Conservation (phyloP, 106 monocot species). For the Dendrobium chrysotoxum region DNA sequence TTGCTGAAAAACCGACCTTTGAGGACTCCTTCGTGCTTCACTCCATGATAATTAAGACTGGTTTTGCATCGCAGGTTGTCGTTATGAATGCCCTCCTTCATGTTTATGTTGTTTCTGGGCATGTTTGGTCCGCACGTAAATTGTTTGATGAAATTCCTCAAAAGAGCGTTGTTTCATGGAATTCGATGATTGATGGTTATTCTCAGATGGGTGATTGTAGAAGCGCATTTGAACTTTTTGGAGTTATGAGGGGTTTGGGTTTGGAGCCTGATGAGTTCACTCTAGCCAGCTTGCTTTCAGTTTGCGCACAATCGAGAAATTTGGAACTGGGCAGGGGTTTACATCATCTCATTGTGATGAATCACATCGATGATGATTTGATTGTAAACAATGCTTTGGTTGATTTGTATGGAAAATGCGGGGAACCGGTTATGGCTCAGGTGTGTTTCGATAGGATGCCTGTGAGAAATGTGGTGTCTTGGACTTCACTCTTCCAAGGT, state of each 20-base stretch:
- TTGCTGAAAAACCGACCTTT: conserved; percentile 15
- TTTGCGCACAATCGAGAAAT: conserved; percentile 29
- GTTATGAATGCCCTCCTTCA: conserved; percentile 60
- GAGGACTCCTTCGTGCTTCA: conserved; percentile 19
- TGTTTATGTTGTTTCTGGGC: conserved; percentile 28
- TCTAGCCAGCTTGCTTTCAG: conserved; percentile 46
- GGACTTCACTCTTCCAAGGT: conserved; percentile 55
- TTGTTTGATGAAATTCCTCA: conserved; percentile 62
- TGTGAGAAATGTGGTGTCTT: conserved; percentile 38
- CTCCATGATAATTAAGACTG: conserved; percentile 41
- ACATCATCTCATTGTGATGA: conserved; percentile 27
- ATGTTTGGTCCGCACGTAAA: conserved; percentile 8
- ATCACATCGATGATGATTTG: conserved; percentile 28
- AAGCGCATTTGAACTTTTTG: conserved; percentile 29
- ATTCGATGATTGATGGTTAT: conserved; percentile 70
- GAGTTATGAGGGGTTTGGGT: conserved; percentile 29
- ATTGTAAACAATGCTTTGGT: conserved; percentile 55
- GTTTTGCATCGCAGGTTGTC: conserved; percentile 51
- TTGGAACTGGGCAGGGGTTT: conserved; percentile 26
- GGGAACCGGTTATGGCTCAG: conserved; percentile 24
- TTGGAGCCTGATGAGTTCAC: conserved; percentile 51
- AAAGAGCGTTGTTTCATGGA: conserved; percentile 58
- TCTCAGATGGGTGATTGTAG: conserved; percentile 21
- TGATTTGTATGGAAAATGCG: conserved; percentile 79
- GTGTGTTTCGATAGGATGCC: conserved; percentile 45